phyloP scores from a whole-genome alignment of 257 asterid species.

The Solanum pinnatisectum region DNA sequence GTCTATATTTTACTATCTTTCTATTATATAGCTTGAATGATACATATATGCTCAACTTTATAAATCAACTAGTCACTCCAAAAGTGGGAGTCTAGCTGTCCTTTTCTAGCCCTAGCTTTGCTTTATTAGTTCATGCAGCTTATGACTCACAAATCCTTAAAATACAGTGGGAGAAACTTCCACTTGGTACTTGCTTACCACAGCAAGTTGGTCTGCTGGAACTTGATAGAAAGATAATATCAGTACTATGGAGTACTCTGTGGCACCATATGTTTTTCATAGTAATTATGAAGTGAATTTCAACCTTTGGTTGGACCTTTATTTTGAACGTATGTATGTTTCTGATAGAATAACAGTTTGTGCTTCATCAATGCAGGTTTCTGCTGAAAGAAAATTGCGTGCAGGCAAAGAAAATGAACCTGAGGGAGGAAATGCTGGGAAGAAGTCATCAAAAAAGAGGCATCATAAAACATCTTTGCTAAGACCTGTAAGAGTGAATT shows the following conservation, averaged over 20 bases:
- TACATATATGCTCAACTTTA: background rate
- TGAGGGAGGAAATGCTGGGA: conserved; percentile 44
- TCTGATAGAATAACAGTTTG: background rate
- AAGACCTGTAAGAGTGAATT: conserved; percentile 68
- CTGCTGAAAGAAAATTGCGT: conserved; percentile 61
- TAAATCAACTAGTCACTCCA: background rate
- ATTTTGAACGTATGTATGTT: background rate
- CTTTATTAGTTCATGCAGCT: background rate
- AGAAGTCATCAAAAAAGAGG: conserved; percentile 54
- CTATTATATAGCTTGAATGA: background rate
- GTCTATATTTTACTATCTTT: background rate
- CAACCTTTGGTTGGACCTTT: background rate
- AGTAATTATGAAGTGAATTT: background rate
- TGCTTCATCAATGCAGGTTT: conserved; percentile 46
- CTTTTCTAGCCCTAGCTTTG: background rate
- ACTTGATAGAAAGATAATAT: background rate
- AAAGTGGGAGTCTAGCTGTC: background rate
- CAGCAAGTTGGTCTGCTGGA: background rate
- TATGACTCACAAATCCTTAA: background rate
- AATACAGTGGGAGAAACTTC: background rate
- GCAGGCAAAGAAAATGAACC: conserved; percentile 56
- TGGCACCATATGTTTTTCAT: background rate
- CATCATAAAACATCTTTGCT: conserved; percentile 42
- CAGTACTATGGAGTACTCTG: background rate
- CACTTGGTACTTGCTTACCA: background rate